Evolutionary conservation across 805 yeast species (phyloP), one percentile per base, ranked within the genome.

Genomic region (Cyberlindnera maritima): DNA sequence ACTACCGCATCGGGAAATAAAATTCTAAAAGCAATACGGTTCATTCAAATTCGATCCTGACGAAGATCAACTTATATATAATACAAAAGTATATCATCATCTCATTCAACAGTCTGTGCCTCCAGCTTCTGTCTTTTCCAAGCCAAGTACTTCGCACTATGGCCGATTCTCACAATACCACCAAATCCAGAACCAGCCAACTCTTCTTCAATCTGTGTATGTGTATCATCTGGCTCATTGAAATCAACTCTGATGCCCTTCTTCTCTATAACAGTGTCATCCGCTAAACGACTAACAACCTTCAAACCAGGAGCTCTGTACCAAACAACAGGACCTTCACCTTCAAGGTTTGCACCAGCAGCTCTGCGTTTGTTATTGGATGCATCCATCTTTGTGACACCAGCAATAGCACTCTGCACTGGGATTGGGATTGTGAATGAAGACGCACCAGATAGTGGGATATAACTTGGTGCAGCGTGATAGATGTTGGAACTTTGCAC

Each of bases 101-200:
- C 38, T 21, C 36, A 39, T 21, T 21, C 25, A 21, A 21, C 25
- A 21, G 25, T 21, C 25, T 21, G 25, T 21, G 39, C 29, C 12
- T 40, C 44, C 18, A 50, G 15, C 31, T 58, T 58, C 6, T 46
- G 49, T 33, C 49, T 48, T 60, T 76, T 79, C 76, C 76, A 81
- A 2, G 88, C 87, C 60, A 89, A 63, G 60, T 86, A 90, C 58
- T 75, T 73, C 2, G 89, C 88, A 43, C 86, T 78, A 58, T 88
- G 95, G 6, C 95, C 89, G 32, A 83, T 61, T 32, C 76, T 75
- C 23, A 64, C 53, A 3, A 59, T 49, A 11, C 62, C 64, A 12
- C 47, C 53, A 21, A 53, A 37, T 43, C 58, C 73, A 44, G 10
- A 65, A 2, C 63, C 62, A 9, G 60, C 57, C 18, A 36, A 17